These are phyloP conservation scores for Nakazawaea ernobii DNA, from an alignment of 805 yeast genomes.

Conservation along the genomic window DNA sequence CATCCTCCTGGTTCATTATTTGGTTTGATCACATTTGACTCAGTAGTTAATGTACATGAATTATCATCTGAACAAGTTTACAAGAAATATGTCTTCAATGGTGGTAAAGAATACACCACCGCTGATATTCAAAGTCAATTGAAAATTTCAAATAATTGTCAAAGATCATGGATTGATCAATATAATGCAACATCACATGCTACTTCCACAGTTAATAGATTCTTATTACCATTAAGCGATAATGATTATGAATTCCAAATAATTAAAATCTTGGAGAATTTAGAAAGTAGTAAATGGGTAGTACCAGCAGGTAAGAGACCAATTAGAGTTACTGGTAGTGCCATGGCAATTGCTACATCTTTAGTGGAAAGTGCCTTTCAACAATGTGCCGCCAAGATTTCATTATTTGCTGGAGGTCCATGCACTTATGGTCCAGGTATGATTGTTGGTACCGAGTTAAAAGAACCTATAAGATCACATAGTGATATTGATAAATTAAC, in stretches of 20 bases:
- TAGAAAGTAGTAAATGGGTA: slow-evolving; percentile 66
- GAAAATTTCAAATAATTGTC: slow-evolving; percentile 29
- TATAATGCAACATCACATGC: slow-evolving; percentile 25
- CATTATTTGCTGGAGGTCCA: slow-evolving; percentile 91
- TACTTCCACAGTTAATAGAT: slow-evolving; percentile 34
- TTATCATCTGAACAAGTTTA: slow-evolving; percentile 61
- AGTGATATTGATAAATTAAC: slow-evolving; percentile 90
- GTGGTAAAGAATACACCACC: slow-evolving; percentile 70
- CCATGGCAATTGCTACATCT: slow-evolving; percentile 77
- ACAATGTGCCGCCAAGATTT: slow-evolving; percentile 82
- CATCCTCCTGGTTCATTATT: slow-evolving; percentile 88
- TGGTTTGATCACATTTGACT: slow-evolving; percentile 85
- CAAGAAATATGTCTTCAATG: slow-evolving; percentile 80
- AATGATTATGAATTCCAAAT: slow-evolving; percentile 71
- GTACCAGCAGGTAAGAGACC: slow-evolving; percentile 81
- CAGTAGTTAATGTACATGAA: slow-evolving; percentile 88
- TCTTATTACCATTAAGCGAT: slow-evolving; percentile 28
- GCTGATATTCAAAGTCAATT: slow-evolving; percentile 29
- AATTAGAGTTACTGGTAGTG: slow-evolving; percentile 88
- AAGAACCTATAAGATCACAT: slow-evolving; percentile 96
- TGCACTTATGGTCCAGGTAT: slow-evolving; percentile 93
- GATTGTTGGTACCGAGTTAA: slow-evolving; percentile 84
- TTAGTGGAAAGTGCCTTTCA: slow-evolving; percentile 78
- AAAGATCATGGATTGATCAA: slow-evolving; percentile 33
- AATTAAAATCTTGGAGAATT: slow-evolving; percentile 70